Evolutionary conservation across 306 rosid species (phyloP).

Genomic region (Spatholobus suberectus): DNA sequence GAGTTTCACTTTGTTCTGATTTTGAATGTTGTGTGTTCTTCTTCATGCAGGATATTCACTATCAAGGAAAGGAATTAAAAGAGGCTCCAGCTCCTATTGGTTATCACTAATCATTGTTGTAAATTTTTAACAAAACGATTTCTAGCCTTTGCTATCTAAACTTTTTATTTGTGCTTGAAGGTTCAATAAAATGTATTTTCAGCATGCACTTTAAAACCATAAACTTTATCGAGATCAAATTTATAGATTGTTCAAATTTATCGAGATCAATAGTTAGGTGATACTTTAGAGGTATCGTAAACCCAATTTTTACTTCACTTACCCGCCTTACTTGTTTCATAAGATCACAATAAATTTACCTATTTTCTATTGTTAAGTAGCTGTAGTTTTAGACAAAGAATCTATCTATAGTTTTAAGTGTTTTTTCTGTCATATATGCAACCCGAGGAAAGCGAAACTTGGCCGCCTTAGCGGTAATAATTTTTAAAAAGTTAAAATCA

Average conservation of each 20-base stretch:
- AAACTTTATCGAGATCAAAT: background rate
- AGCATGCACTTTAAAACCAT: background rate
- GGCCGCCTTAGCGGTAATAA: too few relatives aligned
- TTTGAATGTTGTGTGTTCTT: background rate
- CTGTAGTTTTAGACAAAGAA: too few relatives aligned
- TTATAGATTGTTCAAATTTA: too few relatives aligned
- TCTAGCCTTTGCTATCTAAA: background rate
- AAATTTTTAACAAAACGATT: background rate
- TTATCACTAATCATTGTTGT: constrained; percentile 43
- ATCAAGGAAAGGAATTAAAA: constrained; percentile 52
- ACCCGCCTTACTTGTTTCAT: background rate
- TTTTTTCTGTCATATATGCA: too few relatives aligned
- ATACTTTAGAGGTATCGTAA: background rate
- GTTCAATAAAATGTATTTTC: background rate
- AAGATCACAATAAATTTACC: background rate
- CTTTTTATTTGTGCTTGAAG: background rate
- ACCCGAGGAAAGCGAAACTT: too few relatives aligned
- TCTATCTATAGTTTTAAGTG: background rate
- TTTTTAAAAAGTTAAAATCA: too few relatives aligned
- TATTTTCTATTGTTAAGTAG: too few relatives aligned
- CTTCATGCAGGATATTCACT: constrained; percentile 54
- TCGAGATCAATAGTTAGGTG: background rate
- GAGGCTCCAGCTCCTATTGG: constrained; percentile 62
- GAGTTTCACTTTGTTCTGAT: background rate
- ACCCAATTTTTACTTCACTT: background rate